Evolutionary conservation across 768 basidiomycete species (phyloP), one percentile per base, ranked within the genome.

Genomic region (Calocybe gangraenosa): DNA sequence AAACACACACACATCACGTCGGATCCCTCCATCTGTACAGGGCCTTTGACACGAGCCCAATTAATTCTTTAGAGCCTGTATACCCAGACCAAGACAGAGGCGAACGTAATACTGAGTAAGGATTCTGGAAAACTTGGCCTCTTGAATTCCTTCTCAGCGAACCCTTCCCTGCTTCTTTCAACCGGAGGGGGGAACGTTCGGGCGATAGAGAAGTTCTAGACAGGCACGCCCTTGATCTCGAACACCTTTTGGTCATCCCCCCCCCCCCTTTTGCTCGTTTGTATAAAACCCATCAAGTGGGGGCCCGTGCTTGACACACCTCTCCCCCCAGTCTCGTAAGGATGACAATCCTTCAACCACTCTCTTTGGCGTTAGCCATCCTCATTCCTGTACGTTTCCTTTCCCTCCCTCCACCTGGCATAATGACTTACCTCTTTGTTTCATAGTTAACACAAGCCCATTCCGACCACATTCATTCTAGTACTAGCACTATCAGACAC

Each of bases 311-410:
- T 11, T 28, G 5, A 6, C 25, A 28, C 5, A 28, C 48, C 47
- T 50, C 48, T 52, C 45, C 39, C 3, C 52, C 37, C 41, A 38
- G 35, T 43, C 48, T 55, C 47, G 40, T 42, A 58, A n/a, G 54
- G 50, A 73, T 71, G 70, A 46, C 58, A 52, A 44, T 64, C 58
- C 52, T 60, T 31, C 56, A 52, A 47, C 58, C 59, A 42, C 55
- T 66, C 46, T 60, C 58, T 37, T 43, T 66, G 58, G 63, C 65
- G 40, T 47, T 69, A 47, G 63, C 62, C 51, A 48, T 69, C 33
- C 53, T 65, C 57, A 53, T 64, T 64, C 61, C 68, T 64, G 75
- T 76, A 56, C 46, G 71, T 51, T 42, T 49, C 43, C 31, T 23
- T 76, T 55, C 46, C 70, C 50, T 42, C 48, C 43, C 31, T 23